phyloP scores from a whole-genome alignment of 371 early-diverging fungal genomes.

The Saksenaea vasiformis region DNA sequence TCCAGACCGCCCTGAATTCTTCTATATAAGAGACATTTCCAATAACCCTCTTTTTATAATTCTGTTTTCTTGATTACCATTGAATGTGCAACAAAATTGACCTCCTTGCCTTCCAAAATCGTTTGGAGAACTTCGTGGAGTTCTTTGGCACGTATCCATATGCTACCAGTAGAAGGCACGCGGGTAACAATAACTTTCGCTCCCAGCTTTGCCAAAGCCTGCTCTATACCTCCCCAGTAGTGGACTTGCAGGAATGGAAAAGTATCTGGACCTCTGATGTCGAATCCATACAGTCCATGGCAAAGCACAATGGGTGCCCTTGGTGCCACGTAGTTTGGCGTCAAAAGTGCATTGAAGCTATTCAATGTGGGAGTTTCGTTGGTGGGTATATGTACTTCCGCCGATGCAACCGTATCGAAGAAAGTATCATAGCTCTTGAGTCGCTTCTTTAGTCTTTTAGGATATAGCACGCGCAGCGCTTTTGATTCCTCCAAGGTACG shows the following conservation, averaged over 20 bases:
- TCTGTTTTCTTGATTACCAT: slow-evolving; percentile 59
- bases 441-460: slow-evolving; percentile 10
- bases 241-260: slow-evolving; percentile 82
- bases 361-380: slow-evolving; percentile 10
- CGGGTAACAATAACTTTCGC: slow-evolving; percentile 81
- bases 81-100: slow-evolving; percentile 91
- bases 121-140: slow-evolving; percentile 67
- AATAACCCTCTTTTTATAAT: slow-evolving; percentile 4
- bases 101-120: slow-evolving; percentile 54
- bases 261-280: slow-evolving; percentile 73
- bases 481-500: neutral
- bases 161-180: slow-evolving; percentile 80
- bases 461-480: slow-evolving; percentile 11
- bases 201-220: slow-evolving; percentile 79
- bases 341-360: slow-evolving; percentile 51
- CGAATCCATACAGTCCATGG: slow-evolving; percentile 92
- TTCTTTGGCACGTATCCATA: slow-evolving; percentile 78
- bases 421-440: slow-evolving; percentile 8
- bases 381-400: slow-evolving; percentile 7
- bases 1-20: slow-evolving; percentile 79
- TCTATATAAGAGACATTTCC: neutral
- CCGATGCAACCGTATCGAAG: slow-evolving; percentile 13
- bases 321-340: slow-evolving; percentile 71
- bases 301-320: slow-evolving; percentile 85
- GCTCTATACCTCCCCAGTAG: slow-evolving; percentile 89